A percentile compares a stretch with the other conserved stretches of the same genome.
These are phyloP conservation scores for Vaccinium myrtillus DNA, from an alignment of 148 eudicot species.

Conservation along the genomic window DNA sequence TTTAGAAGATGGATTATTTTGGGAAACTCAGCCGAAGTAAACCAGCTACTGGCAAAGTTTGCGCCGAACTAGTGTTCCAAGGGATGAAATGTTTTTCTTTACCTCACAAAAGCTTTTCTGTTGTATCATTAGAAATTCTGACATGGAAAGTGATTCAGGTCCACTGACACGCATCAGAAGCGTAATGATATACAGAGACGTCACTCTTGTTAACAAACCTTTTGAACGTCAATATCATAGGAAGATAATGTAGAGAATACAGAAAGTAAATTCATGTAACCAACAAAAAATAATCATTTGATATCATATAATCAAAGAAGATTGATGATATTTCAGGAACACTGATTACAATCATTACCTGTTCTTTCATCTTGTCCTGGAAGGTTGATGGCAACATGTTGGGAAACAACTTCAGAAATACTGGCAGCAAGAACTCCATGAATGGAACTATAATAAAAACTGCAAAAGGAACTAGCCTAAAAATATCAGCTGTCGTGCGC, in stretches of 20 bases:
- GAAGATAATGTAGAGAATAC: background rate
- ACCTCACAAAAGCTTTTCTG: background rate
- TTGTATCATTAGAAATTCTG: background rate
- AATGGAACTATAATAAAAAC: conserved; percentile 86
- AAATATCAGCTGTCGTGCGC: conserved; percentile 90
- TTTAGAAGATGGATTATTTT: too few species aligned
- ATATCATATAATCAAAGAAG: background rate
- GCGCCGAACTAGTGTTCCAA: background rate
- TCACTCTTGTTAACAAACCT: background rate
- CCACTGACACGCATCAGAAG: background rate
- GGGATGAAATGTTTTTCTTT: background rate
- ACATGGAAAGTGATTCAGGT: background rate
- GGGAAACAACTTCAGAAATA: conserved; percentile 78
- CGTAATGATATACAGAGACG: background rate
- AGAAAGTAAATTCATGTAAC: too few species aligned
- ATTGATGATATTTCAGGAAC: conserved; percentile 10
- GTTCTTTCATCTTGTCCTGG: conserved; percentile 96
- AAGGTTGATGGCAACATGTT: conserved; percentile 95
- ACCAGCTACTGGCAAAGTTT: background rate
- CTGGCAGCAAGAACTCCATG: conserved; percentile 94
- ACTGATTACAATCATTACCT: conserved; percentile 39
- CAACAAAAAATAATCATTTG: background rate
- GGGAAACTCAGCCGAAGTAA: too few species aligned
- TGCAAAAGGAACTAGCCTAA: conserved; percentile 90
- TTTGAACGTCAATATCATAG: background rate